Conservation (phyloP, 2,329 filamentous ascomycete species). For the Clarireedia paspali region DNA sequence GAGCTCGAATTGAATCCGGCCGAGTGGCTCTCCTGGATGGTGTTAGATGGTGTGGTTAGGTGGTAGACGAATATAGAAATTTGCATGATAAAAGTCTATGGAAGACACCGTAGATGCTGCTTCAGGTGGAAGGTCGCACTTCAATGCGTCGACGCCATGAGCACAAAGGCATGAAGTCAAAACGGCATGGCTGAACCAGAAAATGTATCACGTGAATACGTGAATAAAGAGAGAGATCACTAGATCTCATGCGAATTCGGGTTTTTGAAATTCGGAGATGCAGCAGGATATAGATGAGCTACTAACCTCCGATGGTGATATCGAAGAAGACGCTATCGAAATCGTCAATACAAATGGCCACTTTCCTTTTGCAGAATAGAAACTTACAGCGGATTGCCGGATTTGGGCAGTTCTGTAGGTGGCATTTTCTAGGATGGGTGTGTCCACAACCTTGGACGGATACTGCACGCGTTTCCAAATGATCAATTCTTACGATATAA, state of each 20-base stretch:
- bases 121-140: no score
- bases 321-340: constrained; percentile 50
- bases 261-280: no score
- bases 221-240: no score
- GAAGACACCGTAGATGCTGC: no score
- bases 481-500: no score
- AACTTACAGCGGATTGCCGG: constrained; percentile 37
- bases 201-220: constrained; percentile 3
- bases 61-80: background rate
- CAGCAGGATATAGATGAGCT: background rate
- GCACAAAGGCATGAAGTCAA: no score
- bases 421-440: constrained; percentile 24
- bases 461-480: no score
- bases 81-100: no score
- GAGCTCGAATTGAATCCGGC: constrained; percentile 83
- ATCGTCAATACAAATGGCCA: constrained; percentile 14
- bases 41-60: constrained; percentile 8
- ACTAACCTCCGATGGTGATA: constrained; percentile 67
- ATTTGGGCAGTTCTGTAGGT: constrained; percentile 33
- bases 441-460: background rate
- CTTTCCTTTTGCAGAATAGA: background rate
- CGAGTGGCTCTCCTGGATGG: constrained; percentile 67
- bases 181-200: no score
- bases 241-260: no score
- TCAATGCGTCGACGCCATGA: no score